Conservation (phyloP, 345 rosid genomes). For the Aquilaria sinensis region DNA sequence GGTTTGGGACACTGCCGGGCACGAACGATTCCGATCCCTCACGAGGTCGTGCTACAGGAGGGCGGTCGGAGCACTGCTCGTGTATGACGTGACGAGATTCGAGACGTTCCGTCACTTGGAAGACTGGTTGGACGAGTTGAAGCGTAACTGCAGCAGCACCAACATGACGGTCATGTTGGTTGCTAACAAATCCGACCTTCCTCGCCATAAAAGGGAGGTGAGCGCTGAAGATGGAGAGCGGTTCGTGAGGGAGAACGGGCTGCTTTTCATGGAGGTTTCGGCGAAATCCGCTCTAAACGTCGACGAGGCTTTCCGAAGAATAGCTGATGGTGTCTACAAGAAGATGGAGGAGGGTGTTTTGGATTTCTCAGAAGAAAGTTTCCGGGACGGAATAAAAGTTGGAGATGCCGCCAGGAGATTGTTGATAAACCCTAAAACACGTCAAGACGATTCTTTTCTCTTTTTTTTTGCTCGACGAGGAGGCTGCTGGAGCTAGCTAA, state of each 20-base stretch:
- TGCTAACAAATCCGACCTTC: constrained; percentile 92
- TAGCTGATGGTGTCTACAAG: constrained; percentile 92
- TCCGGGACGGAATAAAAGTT: constrained; percentile 65
- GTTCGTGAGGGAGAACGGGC: constrained; percentile 91
- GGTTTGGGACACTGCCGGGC: constrained; percentile 99
- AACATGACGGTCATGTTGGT: constrained; percentile 96
- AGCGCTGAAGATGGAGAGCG: constrained; percentile 95
- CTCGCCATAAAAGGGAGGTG: constrained; percentile 84
- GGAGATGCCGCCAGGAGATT: constrained; percentile 96
- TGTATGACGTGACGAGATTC: constrained; percentile 94
- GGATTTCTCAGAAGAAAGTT: constrained; percentile 90
- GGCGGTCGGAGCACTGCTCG: constrained; percentile 98
- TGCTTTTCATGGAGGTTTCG: constrained; percentile 98
- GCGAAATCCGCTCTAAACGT: constrained; percentile 99
- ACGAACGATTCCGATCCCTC: constrained; percentile 94
- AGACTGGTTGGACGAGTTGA: constrained; percentile 87
- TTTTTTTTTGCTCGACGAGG: constrained; percentile 90
- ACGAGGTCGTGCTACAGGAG: constrained; percentile 99
- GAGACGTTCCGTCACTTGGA: constrained; percentile 95
- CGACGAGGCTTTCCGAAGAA: constrained; percentile 95
- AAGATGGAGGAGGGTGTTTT: constrained; percentile 98
- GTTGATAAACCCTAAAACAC: too few relatives aligned
- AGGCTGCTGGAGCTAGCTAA: constrained; percentile 66
- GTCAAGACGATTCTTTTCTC: constrained; percentile 72
- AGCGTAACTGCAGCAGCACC: constrained; percentile 96